These are phyloP conservation scores for Xylaria longipes DNA, from an alignment of 495 filamentous ascomycete genomes.

Conservation along the genomic window DNA sequence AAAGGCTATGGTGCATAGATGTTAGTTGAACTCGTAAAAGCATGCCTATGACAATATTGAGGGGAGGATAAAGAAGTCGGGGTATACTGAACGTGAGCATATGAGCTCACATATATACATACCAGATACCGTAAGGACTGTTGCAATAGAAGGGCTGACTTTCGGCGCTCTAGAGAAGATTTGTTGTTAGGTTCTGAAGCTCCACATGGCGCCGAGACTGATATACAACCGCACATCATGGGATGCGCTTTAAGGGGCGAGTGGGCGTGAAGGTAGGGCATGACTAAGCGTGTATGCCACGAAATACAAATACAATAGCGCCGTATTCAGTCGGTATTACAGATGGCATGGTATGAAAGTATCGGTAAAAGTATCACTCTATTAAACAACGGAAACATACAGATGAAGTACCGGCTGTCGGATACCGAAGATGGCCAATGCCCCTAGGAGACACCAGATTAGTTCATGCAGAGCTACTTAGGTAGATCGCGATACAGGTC, in stretches of 20 bases:
- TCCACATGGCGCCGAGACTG: no score
- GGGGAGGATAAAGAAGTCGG: neutral
- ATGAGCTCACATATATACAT: slow-evolving; percentile 32
- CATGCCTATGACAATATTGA: neutral
- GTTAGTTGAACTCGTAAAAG: neutral
- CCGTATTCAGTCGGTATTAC: neutral
- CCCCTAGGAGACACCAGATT: slow-evolving; percentile 64
- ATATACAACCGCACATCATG: neutral
- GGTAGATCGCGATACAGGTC: neutral
- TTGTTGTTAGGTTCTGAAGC: neutral
- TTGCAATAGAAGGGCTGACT: slow-evolving; percentile 94
- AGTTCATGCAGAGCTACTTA: neutral
- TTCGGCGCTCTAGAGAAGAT: slow-evolving; percentile 60
- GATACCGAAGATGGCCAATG: slow-evolving; percentile 87
- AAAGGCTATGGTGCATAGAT: slow-evolving; percentile 22
- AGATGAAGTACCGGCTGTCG: slow-evolving; percentile 86
- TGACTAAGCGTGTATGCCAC: neutral
- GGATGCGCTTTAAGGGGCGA: neutral
- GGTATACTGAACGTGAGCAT: neutral
- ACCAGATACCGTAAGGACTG: slow-evolving; percentile 79
- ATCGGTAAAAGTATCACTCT: neutral
- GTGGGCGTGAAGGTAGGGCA: neutral
- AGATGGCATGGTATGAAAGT: neutral
- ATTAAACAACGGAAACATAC: slow-evolving; percentile 24
- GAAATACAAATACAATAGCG: neutral